A percentile compares a stretch with the other conserved stretches of the same genome.
Conservation (phyloP, 2,329 filamentous ascomycete species). For the Paecilomyces sp. region DNA sequence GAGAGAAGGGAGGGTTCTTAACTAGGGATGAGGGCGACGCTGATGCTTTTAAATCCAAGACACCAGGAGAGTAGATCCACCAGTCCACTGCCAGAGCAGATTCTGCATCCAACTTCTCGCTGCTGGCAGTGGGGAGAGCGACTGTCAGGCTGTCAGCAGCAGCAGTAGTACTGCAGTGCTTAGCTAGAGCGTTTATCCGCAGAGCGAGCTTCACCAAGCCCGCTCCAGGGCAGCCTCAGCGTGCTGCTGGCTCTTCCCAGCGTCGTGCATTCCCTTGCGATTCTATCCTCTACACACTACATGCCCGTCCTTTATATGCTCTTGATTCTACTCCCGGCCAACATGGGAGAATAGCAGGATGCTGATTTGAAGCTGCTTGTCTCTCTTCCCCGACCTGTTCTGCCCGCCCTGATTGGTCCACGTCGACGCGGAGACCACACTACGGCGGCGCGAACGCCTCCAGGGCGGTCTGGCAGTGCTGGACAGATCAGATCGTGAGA, state of each 20-base stretch:
- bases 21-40: background rate
- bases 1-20: background rate
- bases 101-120: background rate
- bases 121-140: background rate
- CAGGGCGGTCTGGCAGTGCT: background rate
- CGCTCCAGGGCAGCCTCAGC: background rate
- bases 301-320: no score
- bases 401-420: constrained; percentile 10
- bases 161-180: no score
- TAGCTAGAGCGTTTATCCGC: background rate
- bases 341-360: background rate
- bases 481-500: background rate
- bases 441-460: background rate
- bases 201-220: background rate
- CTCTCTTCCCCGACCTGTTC: background rate
- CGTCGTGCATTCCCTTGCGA: background rate
- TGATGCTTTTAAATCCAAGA: background rate
- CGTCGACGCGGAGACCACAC: constrained; percentile 2
- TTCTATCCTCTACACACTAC: background rate
- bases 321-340: background rate
- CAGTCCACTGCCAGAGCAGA: background rate
- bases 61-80: background rate
- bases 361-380: background rate
- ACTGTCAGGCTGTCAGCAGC: background rate
- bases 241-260: background rate